Base-by-base conservation (phyloP, 805 yeast genomes). In the Hanseniaspora thailandica region DNA sequence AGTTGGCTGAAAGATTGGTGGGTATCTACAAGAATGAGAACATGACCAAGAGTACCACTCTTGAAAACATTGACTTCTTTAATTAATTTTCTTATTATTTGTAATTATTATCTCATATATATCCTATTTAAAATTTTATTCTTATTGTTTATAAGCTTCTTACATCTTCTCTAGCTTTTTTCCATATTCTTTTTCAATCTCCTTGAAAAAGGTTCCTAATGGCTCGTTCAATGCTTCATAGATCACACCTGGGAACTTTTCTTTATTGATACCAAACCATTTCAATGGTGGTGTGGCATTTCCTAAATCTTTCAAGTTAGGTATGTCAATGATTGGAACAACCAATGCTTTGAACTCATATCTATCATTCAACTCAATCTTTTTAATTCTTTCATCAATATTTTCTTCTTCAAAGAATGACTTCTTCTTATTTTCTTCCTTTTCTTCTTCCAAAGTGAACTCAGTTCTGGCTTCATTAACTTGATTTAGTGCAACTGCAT, bases 251-350 rank as follows among this genome's bases (percentile, higher is more conserved):
- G 98, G 98, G 59, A 93, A 80, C 58, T 81, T 78, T 60, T 83
- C 77, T 58, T 97, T 75, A 64, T 93, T 93, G 30, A 93, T 73
- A 2, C 98, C 98, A 70, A 93, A 85, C 98, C 98, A 93, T 64
- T 93, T 98, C 55, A 93, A 69, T 2, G 98, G 98, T 0, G 98
- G 98, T 0, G 98, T 93, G 1, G 97, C 97, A 67, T 84, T 89
- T 25, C 98, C 97, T 61, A 93, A 73, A 62, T 93, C 97, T 61
- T 80, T 81, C 61, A 93, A 71, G 59, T 83, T 90, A 2, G 97
- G 97, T 19, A 93, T 85, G 57, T 85, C 94, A 35, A 93, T 87
- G 6, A 77, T 71, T 0, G 97, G 96, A 10, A 84, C 84, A 35
- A 75, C 79, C 10, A 85, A 62, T 0, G 97, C 78, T 31, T 72